phyloP scores from a whole-genome alignment of 2,329 filamentous ascomycete genomes.

The Metarhizium sp. region DNA sequence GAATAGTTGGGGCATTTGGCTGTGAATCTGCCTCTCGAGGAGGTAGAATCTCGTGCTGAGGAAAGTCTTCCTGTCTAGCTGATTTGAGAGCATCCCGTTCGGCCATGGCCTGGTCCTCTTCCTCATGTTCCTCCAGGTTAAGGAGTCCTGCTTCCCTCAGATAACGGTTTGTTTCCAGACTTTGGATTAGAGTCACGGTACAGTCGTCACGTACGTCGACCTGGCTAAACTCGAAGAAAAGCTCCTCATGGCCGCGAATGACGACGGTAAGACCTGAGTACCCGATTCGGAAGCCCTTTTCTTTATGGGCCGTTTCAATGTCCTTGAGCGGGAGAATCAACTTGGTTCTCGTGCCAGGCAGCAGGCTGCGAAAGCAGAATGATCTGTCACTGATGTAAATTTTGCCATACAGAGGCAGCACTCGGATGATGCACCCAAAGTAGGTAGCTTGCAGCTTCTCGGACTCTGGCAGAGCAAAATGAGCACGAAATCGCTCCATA shows the following conservation, averaged over 20 bases:
- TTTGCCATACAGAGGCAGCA: constrained; percentile 89
- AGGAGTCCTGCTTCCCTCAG: constrained; percentile 61
- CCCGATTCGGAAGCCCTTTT: constrained; percentile 87
- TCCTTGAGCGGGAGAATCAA: constrained; percentile 84
- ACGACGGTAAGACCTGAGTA: constrained; percentile 89
- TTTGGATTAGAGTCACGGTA: constrained; percentile 67
- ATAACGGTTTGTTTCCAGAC: constrained; percentile 62
- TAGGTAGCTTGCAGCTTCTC: constrained; percentile 84
- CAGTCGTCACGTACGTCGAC: constrained; percentile 80
- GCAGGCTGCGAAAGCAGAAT: constrained; percentile 86
- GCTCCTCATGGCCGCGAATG: constrained; percentile 85
- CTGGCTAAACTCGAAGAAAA: constrained; percentile 89
- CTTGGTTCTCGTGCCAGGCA: constrained; percentile 86
- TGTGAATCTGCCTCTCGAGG: constrained; percentile 35
- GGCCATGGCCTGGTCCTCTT: constrained; percentile 64
- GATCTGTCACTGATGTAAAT: constrained; percentile 84
- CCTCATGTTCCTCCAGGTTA: constrained; percentile 57
- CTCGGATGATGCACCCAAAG: constrained; percentile 84
- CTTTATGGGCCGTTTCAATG: constrained; percentile 87
- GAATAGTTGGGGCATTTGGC: constrained; percentile 59
- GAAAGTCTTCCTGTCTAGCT: constrained; percentile 50
- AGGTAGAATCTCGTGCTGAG: constrained; percentile 40
- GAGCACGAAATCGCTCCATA: constrained; percentile 75
- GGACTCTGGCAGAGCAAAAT: constrained; percentile 78
- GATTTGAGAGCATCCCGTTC: constrained; percentile 75